Percentiles rank a stretch among this genome's conserved stretches.
Conservation (phyloP, 2,329 filamentous ascomycete species). For the Epicoccum nigrum region DNA sequence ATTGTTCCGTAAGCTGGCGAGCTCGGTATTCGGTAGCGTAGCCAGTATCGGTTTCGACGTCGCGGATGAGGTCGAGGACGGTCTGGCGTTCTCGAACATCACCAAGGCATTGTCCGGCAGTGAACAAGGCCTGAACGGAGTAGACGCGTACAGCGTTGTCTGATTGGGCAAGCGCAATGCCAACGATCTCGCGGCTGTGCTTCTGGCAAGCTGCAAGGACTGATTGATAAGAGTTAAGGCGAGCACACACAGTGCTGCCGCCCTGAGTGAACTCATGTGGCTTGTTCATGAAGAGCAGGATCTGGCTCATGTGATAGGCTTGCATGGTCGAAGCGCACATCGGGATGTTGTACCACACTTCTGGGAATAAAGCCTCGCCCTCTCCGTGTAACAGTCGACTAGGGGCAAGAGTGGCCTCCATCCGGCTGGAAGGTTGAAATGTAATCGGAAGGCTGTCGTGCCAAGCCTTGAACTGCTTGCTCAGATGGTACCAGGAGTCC, state of each 20-base stretch:
- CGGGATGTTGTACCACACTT: conserved; percentile 68
- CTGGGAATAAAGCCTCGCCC: conserved; percentile 54
- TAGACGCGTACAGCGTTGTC: conserved; percentile 64
- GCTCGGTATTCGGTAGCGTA: conserved; percentile 69
- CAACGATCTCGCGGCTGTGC: conserved; percentile 67
- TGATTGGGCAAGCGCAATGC: conserved; percentile 63
- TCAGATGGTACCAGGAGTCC: conserved; percentile 61
- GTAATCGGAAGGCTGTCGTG: conserved; percentile 64
- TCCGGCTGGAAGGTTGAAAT: conserved; percentile 62
- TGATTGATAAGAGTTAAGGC: conserved; percentile 63
- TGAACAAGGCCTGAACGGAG: conserved; percentile 65
- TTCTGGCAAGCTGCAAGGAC: conserved; percentile 61
- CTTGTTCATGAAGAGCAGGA: conserved; percentile 66
- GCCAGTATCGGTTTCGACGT: conserved; percentile 67
- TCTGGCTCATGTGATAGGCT: conserved; percentile 68
- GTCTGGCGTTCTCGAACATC: conserved; percentile 60
- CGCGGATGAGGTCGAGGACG: conserved; percentile 61
- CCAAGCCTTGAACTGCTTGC: conserved; percentile 65
- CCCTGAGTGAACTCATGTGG: conserved; percentile 61
- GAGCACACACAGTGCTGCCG: conserved; percentile 59
- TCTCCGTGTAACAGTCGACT: conserved; percentile 29
- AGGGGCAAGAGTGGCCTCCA: conserved; percentile 47
- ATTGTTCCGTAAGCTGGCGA: conserved; percentile 58
- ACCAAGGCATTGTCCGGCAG: conserved; percentile 66
- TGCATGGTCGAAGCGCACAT: conserved; percentile 72